Evolutionary conservation across 2,329 filamentous ascomycete species (phyloP).

Genomic region (Xenoacremonium recifei): DNA sequence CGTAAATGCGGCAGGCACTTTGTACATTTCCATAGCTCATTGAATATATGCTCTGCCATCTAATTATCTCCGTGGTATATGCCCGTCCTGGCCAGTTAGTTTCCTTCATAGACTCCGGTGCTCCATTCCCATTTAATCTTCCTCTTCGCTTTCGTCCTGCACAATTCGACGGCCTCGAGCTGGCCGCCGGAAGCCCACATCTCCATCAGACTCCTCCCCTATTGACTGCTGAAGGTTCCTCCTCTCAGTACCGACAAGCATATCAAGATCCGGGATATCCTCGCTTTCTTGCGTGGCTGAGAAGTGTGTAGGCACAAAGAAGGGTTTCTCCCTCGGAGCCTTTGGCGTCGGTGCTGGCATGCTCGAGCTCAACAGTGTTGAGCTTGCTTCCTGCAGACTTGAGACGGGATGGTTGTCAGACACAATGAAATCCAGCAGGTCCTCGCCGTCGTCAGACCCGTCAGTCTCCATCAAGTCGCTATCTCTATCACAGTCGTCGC

Average conservation of each 20-base stretch:
- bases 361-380: constrained; percentile 25
- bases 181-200: constrained; percentile 14
- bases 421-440: constrained; percentile 58
- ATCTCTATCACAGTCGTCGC: constrained; percentile 51
- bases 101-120: constrained; percentile 9
- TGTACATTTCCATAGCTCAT: constrained; percentile 16
- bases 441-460: constrained; percentile 47
- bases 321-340: constrained; percentile 25
- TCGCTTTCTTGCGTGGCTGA: constrained; percentile 41
- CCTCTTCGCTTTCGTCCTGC: constrained; percentile 32
- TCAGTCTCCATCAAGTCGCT: constrained; percentile 46
- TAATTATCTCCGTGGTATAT: not conserved
- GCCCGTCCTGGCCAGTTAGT: not conserved
- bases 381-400: constrained; percentile 32
- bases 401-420: constrained; percentile 39
- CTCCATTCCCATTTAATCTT: no score
- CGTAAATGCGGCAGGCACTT: no score
- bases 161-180: constrained; percentile 27
- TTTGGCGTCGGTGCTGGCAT: constrained; percentile 19
- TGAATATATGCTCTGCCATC: constrained; percentile 7
- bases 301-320: constrained; percentile 39
- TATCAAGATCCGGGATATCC: constrained; percentile 35
- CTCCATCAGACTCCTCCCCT: constrained; percentile 16
- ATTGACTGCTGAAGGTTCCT: not conserved
- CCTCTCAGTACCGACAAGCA: constrained; percentile 18